Conservation (phyloP, 2,329 filamentous ascomycete species). For the Hyphodiscus sp. region DNA sequence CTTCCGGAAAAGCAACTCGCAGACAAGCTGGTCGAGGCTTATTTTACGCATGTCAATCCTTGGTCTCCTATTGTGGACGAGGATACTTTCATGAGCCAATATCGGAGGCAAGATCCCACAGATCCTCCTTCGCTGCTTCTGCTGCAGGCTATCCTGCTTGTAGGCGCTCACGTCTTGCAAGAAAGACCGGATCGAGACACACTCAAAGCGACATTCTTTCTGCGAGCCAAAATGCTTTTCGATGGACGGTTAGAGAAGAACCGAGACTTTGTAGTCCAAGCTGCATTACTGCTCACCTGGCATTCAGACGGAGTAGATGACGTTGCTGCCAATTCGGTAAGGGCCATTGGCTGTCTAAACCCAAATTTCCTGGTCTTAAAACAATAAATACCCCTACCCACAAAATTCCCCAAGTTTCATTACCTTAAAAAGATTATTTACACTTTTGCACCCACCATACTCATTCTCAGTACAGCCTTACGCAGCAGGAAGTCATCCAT, state of each 20-base stretch:
- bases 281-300: constrained; percentile 48
- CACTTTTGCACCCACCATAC: no score
- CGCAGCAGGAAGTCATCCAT: no score
- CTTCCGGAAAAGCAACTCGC: constrained; percentile 42
- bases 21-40: constrained; percentile 44
- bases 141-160: constrained; percentile 44
- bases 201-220: constrained; percentile 43
- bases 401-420: no score
- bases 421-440: no score
- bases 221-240: constrained; percentile 46
- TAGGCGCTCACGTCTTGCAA: constrained; percentile 43
- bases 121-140: constrained; percentile 42
- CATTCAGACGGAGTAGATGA: constrained; percentile 49
- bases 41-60: constrained; percentile 44
- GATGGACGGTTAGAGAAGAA: constrained; percentile 48
- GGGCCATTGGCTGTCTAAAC: no score
- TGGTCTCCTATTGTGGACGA: constrained; percentile 47
- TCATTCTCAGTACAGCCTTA: no score
- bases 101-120: constrained; percentile 38
- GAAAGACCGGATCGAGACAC: constrained; percentile 35
- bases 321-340: constrained; percentile 41
- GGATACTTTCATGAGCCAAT: constrained; percentile 43
- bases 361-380: no score
- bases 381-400: no score
- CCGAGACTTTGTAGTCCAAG: constrained; percentile 47